Conservation (phyloP, 1,284 basidiomycete genomes). For the Sparassis latifolia region DNA sequence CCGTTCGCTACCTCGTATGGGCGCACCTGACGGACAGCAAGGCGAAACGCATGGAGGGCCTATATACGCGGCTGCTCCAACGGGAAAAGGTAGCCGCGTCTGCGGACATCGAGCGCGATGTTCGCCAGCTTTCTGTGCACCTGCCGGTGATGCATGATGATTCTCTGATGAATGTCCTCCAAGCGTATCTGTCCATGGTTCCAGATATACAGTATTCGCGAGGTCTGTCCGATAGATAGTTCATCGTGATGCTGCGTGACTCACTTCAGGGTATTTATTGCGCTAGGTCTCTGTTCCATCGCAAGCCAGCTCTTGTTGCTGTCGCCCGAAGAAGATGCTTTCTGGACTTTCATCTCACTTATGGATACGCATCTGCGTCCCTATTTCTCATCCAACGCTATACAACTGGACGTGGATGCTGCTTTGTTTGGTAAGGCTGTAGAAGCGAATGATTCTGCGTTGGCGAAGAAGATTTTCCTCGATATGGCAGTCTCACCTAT, state of each 20-base stretch:
- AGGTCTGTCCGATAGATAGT: constrained; percentile 26
- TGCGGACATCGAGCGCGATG: constrained; percentile 58
- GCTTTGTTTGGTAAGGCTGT: constrained; percentile 72
- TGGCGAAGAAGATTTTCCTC: constrained; percentile 65
- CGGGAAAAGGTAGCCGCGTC: constrained; percentile 50
- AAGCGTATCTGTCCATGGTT: constrained; percentile 75
- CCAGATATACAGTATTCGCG: constrained; percentile 72
- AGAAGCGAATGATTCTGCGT: constrained; percentile 56
- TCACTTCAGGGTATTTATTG: too few relatives aligned
- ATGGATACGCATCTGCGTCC: constrained; percentile 78
- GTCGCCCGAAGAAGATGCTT: constrained; percentile 86
- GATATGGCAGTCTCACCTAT: constrained; percentile 54
- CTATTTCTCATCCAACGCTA: constrained; percentile 70
- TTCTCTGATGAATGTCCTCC: constrained; percentile 54
- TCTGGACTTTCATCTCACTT: constrained; percentile 86
- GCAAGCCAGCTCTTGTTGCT: constrained; percentile 77
- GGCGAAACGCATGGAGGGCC: constrained; percentile 57
- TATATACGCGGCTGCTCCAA: constrained; percentile 62
- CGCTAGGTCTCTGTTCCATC: constrained; percentile 67
- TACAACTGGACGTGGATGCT: constrained; percentile 78
- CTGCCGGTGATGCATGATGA: constrained; percentile 49
- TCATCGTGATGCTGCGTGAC: background rate
- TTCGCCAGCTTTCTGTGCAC: constrained; percentile 42
- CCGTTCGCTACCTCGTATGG: constrained; percentile 84
- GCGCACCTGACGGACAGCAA: constrained; percentile 73